phyloP scores from a whole-genome alignment of 2,329 filamentous ascomycete species.

The Plenodomus tracheiphilus region DNA sequence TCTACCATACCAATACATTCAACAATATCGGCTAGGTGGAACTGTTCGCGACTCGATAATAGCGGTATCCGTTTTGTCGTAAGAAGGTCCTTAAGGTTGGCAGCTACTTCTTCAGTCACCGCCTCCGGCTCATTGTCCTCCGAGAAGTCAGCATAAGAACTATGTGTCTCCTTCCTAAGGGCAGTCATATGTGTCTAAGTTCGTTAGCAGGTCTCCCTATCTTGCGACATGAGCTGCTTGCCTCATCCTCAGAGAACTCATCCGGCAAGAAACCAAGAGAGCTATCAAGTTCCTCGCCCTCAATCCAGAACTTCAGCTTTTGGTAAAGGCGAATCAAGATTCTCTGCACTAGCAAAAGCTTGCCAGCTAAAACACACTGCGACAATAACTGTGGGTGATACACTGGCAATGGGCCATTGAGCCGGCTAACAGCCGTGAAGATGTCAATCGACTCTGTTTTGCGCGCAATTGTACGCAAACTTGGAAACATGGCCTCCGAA shows the following conservation, averaged over 20 bases:
- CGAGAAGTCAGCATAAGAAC: slow-evolving; percentile 56
- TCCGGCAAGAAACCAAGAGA: slow-evolving; percentile 65
- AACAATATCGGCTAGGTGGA: slow-evolving; percentile 79
- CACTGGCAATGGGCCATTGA: slow-evolving; percentile 85
- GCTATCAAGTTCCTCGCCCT: slow-evolving; percentile 79
- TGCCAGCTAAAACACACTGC: slow-evolving; percentile 83
- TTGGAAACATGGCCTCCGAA: slow-evolving; percentile 62
- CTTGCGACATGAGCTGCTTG: slow-evolving; percentile 25
- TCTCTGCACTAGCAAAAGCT: slow-evolving; percentile 69
- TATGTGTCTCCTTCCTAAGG: slow-evolving; percentile 53
- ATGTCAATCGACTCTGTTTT: slow-evolving; percentile 64
- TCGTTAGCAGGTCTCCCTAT: slow-evolving; percentile 5
- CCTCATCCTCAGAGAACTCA: slow-evolving; percentile 53
- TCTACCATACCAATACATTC: slow-evolving; percentile 85
- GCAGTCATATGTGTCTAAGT: slow-evolving; percentile 43
- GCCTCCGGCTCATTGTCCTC: slow-evolving; percentile 62
- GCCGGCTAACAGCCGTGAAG: slow-evolving; percentile 77
- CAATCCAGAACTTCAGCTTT: slow-evolving; percentile 78
- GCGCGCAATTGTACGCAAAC: slow-evolving; percentile 55
- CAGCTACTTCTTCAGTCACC: slow-evolving; percentile 72
- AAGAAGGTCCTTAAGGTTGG: slow-evolving; percentile 75
- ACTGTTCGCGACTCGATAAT: slow-evolving; percentile 82
- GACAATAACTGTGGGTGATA: slow-evolving; percentile 92
- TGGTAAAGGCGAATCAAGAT: slow-evolving; percentile 74
- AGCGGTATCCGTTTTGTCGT: slow-evolving; percentile 74